A percentile compares a stretch with the other conserved stretches of the same genome.
Evolutionary conservation across 441 rosid genomes (phyloP).

Genomic region (Gossypium gossypioides): DNA sequence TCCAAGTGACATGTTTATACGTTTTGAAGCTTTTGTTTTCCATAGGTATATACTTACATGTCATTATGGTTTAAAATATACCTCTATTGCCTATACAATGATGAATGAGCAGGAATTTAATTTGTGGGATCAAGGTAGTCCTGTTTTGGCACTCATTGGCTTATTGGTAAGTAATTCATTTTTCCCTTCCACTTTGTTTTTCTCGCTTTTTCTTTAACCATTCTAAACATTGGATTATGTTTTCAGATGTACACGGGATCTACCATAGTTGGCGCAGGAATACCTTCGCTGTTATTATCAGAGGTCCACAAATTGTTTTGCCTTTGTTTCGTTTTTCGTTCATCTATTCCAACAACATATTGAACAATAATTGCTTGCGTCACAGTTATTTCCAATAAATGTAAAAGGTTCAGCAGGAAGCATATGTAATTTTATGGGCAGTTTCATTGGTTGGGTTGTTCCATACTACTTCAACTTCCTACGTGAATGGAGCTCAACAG

Average conservation of each 20-base stretch:
- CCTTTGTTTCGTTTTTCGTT: neutral
- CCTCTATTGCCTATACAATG: neutral
- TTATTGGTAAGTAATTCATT: slow-evolving; percentile 18
- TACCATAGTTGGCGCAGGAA: slow-evolving; percentile 27
- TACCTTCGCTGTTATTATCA: slow-evolving; percentile 41
- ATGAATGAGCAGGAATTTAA: slow-evolving; percentile 22
- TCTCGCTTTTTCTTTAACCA: neutral
- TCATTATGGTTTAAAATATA: neutral
- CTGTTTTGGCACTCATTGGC: slow-evolving; percentile 23
- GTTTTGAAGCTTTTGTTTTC: too few species aligned
- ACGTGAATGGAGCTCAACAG: neutral
- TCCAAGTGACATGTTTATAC: neutral
- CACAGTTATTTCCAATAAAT: slow-evolving; percentile 34
- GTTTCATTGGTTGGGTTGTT: neutral
- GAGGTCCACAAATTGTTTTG: slow-evolving; percentile 23
- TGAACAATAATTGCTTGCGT: neutral
- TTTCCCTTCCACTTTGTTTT: too few species aligned
- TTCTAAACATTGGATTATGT: neutral
- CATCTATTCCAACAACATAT: neutral
- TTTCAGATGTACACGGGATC: slow-evolving; percentile 22
- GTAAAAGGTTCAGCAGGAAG: too few species aligned
- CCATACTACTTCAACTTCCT: slow-evolving; percentile 25
- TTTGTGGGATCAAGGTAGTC: slow-evolving; percentile 17
- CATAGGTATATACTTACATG: neutral
- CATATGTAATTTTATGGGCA: too few species aligned